These are phyloP conservation scores for Echinochloa phyllopogon DNA, from an alignment of 176 grass and related monocot species.

Conservation along the genomic window DNA sequence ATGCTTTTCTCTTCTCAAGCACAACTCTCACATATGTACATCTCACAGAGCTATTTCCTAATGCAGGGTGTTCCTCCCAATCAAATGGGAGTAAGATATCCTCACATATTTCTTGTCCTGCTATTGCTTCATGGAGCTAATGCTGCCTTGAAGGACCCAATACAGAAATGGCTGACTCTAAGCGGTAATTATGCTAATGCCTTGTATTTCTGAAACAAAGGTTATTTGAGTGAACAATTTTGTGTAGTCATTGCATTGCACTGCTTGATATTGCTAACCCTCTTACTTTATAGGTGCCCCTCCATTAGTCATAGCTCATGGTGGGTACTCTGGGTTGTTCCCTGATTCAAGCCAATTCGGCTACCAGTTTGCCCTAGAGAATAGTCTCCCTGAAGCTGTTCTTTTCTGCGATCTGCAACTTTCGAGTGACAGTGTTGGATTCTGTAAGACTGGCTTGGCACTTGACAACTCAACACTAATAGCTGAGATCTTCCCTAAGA, in stretches of 20 bases:
- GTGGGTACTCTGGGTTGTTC: slow-evolving; percentile 83
- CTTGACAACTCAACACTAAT: slow-evolving; percentile 73
- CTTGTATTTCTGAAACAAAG: not conserved
- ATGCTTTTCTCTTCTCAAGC: not conserved
- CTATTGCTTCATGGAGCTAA: slow-evolving; percentile 53
- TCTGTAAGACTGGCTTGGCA: slow-evolving; percentile 61
- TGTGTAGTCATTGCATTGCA: not conserved
- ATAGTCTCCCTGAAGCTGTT: slow-evolving; percentile 51
- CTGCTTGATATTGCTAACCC: not conserved
- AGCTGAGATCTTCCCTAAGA: slow-evolving; percentile 54
- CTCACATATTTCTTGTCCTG: slow-evolving; percentile 48
- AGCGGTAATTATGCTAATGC: slow-evolving; percentile 49
- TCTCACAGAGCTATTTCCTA: slow-evolving; percentile 8
- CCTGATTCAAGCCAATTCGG: slow-evolving; percentile 65
- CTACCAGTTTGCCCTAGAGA: slow-evolving; percentile 59
- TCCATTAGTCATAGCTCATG: slow-evolving; percentile 70
- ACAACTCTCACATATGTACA: not conserved
- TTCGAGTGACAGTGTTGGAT: slow-evolving; percentile 62
- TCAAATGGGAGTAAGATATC: slow-evolving; percentile 55
- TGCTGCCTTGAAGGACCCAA: slow-evolving; percentile 46
- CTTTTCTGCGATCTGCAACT: slow-evolving; percentile 74
- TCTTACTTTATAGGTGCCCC: slow-evolving; percentile 48
- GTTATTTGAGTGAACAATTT: not conserved
- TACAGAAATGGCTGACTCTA: slow-evolving; percentile 73
- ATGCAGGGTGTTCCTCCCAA: slow-evolving; percentile 52